phyloP scores from a whole-genome alignment of 305 asterid genomes.

The Fraxinus ornus region DNA sequence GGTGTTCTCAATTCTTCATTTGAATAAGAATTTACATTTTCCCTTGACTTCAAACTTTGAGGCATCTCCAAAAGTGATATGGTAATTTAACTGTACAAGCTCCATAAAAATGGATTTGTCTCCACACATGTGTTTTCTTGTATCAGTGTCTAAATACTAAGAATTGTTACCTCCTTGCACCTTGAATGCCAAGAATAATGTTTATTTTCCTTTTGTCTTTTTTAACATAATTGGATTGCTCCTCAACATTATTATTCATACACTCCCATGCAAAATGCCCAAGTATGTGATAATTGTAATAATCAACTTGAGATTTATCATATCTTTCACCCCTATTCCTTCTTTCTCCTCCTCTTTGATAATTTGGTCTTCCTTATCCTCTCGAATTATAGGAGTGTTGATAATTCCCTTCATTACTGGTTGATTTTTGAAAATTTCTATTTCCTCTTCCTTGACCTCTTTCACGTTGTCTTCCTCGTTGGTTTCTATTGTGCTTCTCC shows the following conservation, averaged over 20 bases:
- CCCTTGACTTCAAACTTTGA: background rate
- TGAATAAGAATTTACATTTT: background rate
- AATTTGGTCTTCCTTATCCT: background rate
- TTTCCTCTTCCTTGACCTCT: background rate
- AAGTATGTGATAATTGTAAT: background rate
- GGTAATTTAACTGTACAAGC: background rate
- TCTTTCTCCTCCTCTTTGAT: background rate
- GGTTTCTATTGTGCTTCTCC: background rate
- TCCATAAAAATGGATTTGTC: background rate
- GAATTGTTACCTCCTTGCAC: background rate
- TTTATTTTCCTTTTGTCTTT: background rate
- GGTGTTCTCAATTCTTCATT: background rate
- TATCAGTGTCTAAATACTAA: background rate
- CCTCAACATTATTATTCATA: background rate
- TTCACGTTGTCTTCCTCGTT: background rate
- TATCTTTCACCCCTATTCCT: background rate
- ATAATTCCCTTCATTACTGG: background rate
- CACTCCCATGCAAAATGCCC: background rate
- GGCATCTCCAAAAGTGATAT: background rate
- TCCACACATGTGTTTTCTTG: background rate
- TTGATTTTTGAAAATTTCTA: background rate
- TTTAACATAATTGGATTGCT: background rate
- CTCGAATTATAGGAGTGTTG: background rate
- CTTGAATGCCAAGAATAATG: background rate
- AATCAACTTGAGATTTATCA: background rate